phyloP scores from a whole-genome alignment of 257 asterid species.

The Solanum boliviense region DNA sequence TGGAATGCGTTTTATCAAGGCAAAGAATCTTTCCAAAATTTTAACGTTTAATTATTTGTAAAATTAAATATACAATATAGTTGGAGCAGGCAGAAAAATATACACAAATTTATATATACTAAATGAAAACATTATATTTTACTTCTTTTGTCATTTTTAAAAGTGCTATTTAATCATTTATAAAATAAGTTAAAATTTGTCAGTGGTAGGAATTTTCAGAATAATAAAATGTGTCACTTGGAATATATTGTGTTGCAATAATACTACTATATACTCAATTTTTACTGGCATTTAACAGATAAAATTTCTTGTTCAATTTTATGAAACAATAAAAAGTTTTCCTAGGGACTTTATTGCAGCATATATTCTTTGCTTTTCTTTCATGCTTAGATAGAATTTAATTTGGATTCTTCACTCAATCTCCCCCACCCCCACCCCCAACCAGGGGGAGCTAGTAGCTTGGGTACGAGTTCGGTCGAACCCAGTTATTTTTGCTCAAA shows the following conservation, averaged over 20 bases:
- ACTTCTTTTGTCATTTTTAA: neutral
- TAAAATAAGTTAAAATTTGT: too few relatives aligned
- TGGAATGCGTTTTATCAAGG: neutral
- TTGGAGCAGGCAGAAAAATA: neutral
- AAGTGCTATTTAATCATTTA: neutral
- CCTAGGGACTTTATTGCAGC: neutral
- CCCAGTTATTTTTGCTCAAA: neutral
- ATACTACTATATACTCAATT: neutral
- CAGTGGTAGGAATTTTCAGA: neutral
- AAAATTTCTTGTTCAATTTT: neutral
- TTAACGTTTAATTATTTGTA: neutral
- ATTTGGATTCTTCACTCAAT: neutral
- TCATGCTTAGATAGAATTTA: neutral
- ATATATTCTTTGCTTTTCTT: neutral
- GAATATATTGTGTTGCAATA: neutral
- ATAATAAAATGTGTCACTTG: neutral
- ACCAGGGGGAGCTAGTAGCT: neutral
- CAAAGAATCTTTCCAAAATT: neutral
- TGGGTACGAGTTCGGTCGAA: fast-evolving
- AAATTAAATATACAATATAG: neutral
- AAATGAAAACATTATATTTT: neutral
- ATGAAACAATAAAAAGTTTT: neutral
- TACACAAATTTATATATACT: neutral
- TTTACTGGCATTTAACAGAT: neutral
- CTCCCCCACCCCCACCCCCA: neutral